phyloP scores from a whole-genome alignment of 169 alveolate genomes.

The Plasmodium fragile region DNA sequence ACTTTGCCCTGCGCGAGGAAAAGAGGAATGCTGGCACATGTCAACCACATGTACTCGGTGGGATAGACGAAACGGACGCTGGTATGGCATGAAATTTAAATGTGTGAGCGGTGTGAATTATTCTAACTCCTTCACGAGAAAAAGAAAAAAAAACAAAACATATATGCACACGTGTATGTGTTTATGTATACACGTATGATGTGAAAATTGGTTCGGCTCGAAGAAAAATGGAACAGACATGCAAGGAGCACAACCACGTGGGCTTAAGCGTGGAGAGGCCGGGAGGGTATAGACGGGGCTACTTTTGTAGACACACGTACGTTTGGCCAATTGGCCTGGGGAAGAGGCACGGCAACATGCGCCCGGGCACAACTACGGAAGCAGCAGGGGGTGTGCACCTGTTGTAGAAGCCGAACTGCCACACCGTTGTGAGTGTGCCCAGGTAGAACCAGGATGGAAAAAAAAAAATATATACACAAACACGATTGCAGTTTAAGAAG shows the following conservation, averaged over 20 bases:
- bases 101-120: background rate
- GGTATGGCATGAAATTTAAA: background rate
- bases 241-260: background rate
- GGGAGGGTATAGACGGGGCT: background rate
- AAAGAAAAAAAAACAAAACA: background rate
- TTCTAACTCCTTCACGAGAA: background rate
- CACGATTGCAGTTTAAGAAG: background rate
- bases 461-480: background rate
- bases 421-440: background rate
- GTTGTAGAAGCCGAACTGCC: background rate
- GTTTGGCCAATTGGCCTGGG: background rate
- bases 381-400: background rate
- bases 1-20: background rate
- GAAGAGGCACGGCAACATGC: background rate
- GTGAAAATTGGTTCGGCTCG: background rate
- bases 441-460: background rate
- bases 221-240: background rate
- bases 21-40: background rate
- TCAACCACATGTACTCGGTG: background rate
- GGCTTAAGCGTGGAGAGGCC: background rate
- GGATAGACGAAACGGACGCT: background rate
- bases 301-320: background rate
- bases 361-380: background rate
- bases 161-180: background rate
- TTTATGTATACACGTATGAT: background rate